Conservation (phyloP, 1,139 yeast species). For the Magnusiomyces suaveolens region DNA sequence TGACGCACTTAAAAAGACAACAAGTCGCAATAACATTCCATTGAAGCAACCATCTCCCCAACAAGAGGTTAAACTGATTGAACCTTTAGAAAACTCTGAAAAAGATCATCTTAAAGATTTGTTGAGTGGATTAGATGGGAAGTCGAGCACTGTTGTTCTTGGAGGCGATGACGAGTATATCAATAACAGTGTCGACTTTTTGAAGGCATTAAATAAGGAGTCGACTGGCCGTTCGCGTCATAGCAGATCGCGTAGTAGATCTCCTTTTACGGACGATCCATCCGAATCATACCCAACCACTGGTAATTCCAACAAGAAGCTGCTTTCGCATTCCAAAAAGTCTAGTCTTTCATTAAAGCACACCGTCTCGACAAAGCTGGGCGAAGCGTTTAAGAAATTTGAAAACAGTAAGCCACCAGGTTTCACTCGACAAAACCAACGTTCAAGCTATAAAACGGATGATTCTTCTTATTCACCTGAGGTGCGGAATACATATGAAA, state of each 20-base stretch:
- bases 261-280: background rate
- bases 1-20: background rate
- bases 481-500: no score
- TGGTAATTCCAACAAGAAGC: background rate
- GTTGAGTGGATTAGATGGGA: slow-evolving; percentile 32
- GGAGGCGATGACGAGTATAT: slow-evolving; percentile 27
- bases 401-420: slow-evolving; percentile 13
- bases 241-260: slow-evolving; percentile 7
- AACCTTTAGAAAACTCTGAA: slow-evolving; percentile 19
- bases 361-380: slow-evolving; percentile 15
- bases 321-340: slow-evolving; percentile 1
- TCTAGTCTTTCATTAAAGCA: slow-evolving; percentile 3
- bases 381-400: slow-evolving; percentile 29
- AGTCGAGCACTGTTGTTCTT: slow-evolving; percentile 29
- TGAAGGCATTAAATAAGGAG: slow-evolving; percentile 42
- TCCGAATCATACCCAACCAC: background rate
- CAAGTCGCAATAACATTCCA: slow-evolving; percentile 7
- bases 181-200: slow-evolving; percentile 48
- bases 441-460: no score
- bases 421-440: background rate
- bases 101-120: slow-evolving; percentile 28
- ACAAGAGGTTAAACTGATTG: slow-evolving; percentile 7
- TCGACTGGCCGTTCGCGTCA: slow-evolving; percentile 28
- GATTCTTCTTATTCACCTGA: no score
- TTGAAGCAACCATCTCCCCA: slow-evolving; percentile 11